Evolutionary conservation across 1,284 basidiomycete genomes (phyloP).

Genomic region (Pyrrhoderma noxium): DNA sequence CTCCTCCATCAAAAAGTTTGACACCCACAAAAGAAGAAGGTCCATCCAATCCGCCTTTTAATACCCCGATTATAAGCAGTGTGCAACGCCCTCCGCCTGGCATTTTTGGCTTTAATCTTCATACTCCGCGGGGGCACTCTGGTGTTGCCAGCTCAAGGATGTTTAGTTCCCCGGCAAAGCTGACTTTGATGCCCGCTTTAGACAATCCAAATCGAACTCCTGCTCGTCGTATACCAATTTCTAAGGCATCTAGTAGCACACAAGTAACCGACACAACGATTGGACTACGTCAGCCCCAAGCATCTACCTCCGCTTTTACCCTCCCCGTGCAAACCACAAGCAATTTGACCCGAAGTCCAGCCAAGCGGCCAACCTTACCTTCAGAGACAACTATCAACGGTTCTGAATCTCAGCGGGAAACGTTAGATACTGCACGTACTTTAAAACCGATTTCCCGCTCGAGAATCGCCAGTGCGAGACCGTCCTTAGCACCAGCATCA

Average conservation of each 20-base stretch:
- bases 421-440: neutral
- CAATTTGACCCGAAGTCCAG: slow-evolving; percentile 15
- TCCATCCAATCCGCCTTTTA: neutral
- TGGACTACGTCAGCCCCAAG: slow-evolving; percentile 18
- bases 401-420: neutral
- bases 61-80: neutral
- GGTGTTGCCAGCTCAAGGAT: neutral
- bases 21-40: neutral
- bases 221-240: slow-evolving; percentile 14
- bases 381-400: neutral
- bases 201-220: slow-evolving; percentile 20
- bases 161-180: slow-evolving; percentile 13
- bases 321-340: slow-evolving; percentile 3
- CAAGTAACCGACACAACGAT: slow-evolving; percentile 14
- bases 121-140: slow-evolving; percentile 1
- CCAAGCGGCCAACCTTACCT: neutral
- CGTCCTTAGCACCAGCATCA: neutral
- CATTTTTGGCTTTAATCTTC: neutral
- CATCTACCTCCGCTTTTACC: slow-evolving; percentile 18
- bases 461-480: neutral
- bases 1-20: neutral
- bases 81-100: slow-evolving; percentile 16
- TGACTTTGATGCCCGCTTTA: slow-evolving; percentile 1
- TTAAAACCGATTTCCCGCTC: neutral
- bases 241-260: slow-evolving; percentile 6